Percentiles rank a stretch among this genome's conserved stretches.
phyloP scores from a whole-genome alignment of 352 stramenopile genomes.

The Pythium sukuiense region DNA sequence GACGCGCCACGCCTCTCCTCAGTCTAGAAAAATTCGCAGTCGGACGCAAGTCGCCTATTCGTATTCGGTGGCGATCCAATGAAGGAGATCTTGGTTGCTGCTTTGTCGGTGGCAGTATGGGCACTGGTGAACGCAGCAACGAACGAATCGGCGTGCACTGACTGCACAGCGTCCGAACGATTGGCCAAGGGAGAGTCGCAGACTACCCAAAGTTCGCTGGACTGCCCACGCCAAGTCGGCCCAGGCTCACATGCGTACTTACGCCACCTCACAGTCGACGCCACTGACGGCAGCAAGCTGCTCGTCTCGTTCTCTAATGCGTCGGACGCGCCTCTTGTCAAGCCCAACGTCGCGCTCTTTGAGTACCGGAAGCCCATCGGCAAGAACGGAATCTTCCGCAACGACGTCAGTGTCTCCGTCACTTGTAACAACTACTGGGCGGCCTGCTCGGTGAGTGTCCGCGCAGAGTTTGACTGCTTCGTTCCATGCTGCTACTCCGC shows the following conservation, averaged over 20 bases:
- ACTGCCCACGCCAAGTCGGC: background rate
- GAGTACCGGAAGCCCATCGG: background rate
- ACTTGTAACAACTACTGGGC: conserved; percentile 2
- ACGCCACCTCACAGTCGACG: background rate
- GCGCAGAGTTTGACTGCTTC: background rate
- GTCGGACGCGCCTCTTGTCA: background rate
- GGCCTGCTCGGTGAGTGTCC: background rate
- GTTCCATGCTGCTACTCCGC: background rate
- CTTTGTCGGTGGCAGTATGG: background rate
- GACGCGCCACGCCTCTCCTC: background rate
- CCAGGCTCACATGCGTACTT: background rate
- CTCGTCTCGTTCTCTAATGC: background rate
- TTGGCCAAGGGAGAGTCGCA: background rate
- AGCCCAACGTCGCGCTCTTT: background rate
- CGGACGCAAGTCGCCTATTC: background rate
- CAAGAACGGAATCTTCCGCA: background rate
- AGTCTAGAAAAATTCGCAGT: background rate
- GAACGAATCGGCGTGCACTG: background rate
- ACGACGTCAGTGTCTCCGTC: background rate
- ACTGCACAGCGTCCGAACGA: background rate
- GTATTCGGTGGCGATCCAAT: background rate
- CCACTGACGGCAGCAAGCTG: background rate
- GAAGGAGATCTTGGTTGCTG: background rate
- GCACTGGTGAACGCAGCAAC: background rate
- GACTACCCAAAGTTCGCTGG: background rate